Conservation (phyloP, 257 asterid genomes). For the Agastache rugosa region DNA sequence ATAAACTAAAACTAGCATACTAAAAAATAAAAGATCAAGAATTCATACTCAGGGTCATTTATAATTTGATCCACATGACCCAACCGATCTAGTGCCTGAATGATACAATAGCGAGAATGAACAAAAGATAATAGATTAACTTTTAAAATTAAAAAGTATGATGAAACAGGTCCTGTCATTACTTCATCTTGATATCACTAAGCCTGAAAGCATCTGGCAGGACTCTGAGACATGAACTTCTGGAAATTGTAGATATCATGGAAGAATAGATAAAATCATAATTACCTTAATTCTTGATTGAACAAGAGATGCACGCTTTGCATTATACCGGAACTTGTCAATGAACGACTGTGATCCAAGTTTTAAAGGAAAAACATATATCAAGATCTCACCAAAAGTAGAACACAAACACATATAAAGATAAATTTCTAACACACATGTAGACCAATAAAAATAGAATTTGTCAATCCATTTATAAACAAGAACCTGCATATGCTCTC, state of each 20-base stretch:
- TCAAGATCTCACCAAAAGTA: constrained; percentile 26
- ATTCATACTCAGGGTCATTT: constrained; percentile 94
- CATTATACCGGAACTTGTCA: constrained; percentile 96
- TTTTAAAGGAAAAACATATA: constrained; percentile 11
- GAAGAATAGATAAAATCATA: constrained; percentile 18
- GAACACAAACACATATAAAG: neutral
- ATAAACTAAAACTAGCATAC: constrained; percentile 22
- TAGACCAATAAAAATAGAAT: constrained; percentile 12
- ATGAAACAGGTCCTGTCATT: neutral
- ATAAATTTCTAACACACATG: neutral
- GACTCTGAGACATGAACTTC: constrained; percentile 18
- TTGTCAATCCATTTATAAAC: constrained; percentile 17
- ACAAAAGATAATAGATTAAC: neutral
- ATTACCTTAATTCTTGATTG: constrained; percentile 98
- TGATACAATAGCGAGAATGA: constrained; percentile 33
- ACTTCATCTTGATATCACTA: constrained; percentile 19
- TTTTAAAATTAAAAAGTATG: neutral
- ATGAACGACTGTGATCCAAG: constrained; percentile 73
- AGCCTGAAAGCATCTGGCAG: constrained; percentile 29
- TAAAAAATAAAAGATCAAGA: constrained; percentile 1
- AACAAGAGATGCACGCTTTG: constrained; percentile 99
- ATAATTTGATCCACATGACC: constrained; percentile 85
- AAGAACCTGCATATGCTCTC: constrained; percentile 91
- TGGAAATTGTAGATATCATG: constrained; percentile 21
- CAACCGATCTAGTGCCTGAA: constrained; percentile 92